phyloP scores from a whole-genome alignment of 2,329 filamentous ascomycete genomes.

The Purpureocillium takamizusanense region DNA sequence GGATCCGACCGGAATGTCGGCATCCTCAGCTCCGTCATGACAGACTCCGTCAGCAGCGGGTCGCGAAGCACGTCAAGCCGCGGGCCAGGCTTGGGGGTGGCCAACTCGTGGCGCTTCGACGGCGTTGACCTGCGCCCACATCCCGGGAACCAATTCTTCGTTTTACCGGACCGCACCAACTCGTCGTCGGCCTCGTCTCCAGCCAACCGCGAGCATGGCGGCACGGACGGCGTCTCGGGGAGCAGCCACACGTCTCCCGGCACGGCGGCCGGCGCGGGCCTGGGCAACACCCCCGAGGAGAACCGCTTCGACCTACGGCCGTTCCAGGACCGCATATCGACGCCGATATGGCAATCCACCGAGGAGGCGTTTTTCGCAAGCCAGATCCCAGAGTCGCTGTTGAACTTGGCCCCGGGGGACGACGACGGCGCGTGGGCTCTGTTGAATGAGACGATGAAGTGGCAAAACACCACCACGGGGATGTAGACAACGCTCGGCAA shows the following conservation, averaged over 20 bases:
- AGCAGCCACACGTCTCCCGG: slow-evolving; percentile 22
- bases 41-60: neutral
- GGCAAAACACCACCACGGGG: slow-evolving; percentile 9
- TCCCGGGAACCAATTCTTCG: slow-evolving; percentile 2
- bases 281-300: slow-evolving; percentile 27
- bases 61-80: neutral
- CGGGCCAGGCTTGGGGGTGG: neutral
- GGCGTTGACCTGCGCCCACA: neutral
- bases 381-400: slow-evolving; percentile 15
- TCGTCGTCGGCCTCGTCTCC: slow-evolving; percentile 25
- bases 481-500: neutral
- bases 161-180: slow-evolving; percentile 22
- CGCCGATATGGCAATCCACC: slow-evolving; percentile 20
- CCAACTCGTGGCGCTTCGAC: neutral
- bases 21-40: neutral
- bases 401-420: slow-evolving; percentile 10
- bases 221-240: slow-evolving; percentile 12
- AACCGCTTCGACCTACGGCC: slow-evolving; percentile 23
- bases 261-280: slow-evolving; percentile 13
- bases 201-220: slow-evolving; percentile 10
- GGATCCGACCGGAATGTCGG: slow-evolving; percentile 2
- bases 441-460: slow-evolving; percentile 16
- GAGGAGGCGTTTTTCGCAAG: slow-evolving; percentile 19
- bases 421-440: slow-evolving; percentile 19
- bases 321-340: slow-evolving; percentile 21